These are phyloP conservation scores for Prototheca stagnorum DNA, from an alignment of 163 green algal species.

Conservation along the genomic window DNA sequence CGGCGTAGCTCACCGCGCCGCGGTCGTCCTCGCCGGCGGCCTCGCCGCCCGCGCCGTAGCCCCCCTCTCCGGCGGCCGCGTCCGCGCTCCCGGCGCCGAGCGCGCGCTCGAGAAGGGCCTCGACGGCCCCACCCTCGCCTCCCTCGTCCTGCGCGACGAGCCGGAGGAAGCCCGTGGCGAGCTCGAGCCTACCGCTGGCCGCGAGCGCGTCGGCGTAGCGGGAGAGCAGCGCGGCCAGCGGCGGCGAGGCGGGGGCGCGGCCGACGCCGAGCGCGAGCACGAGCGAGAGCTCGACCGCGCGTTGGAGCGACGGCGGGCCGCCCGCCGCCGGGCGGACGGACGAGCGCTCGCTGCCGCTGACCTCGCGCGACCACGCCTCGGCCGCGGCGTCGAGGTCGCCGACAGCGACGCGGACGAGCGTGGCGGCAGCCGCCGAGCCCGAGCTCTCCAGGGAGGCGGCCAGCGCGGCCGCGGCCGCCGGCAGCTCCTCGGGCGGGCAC, in stretches of 20 bases:
- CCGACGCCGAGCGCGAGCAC: conserved; percentile 62
- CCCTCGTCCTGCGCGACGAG: conserved; percentile 49
- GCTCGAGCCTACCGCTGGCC: conserved; percentile 50
- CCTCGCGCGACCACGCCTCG: conserved; percentile 30
- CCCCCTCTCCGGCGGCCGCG: background rate
- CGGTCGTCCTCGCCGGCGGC: background rate
- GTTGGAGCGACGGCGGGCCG: conserved; percentile 32
- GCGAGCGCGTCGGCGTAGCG: conserved; percentile 73
- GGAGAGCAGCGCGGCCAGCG: conserved; percentile 45
- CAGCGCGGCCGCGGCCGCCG: conserved; percentile 49
- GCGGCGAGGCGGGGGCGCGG: conserved; percentile 10
- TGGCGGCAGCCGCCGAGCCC: conserved; percentile 60
- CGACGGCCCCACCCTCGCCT: no score
- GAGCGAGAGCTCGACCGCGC: conserved; percentile 83
- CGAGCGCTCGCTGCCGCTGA: no score
- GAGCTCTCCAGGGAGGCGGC: conserved; percentile 31
- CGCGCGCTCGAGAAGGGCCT: no score
- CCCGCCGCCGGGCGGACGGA: background rate
- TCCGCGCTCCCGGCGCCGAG: no score
- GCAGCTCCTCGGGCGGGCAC: conserved; percentile 42
- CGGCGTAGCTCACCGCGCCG: no score
- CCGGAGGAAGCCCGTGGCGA: conserved; percentile 68
- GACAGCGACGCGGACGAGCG: conserved; percentile 77
- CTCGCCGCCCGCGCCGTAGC: background rate
- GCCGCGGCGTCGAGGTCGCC: conserved; percentile 78